These are phyloP conservation scores for Russula vinacea DNA, from an alignment of 768 basidiomycete species.

Conservation along the genomic window DNA sequence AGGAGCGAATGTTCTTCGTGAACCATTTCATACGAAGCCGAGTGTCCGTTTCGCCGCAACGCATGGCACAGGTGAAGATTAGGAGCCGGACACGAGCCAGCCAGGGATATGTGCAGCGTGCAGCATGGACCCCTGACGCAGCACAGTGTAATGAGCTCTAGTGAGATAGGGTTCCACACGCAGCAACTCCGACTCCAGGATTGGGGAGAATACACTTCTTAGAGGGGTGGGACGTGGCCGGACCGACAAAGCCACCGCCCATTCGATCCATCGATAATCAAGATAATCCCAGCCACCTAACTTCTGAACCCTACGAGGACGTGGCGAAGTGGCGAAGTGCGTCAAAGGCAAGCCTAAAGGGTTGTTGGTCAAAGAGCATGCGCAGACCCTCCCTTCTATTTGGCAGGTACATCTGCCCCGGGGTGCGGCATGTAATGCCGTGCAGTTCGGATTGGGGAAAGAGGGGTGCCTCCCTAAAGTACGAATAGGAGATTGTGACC, in stretches of 20 bases:
- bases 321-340: background rate
- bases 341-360: conserved; percentile 6
- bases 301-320: conserved; percentile 5
- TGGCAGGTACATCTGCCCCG: background rate
- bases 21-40: background rate
- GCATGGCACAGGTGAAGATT: background rate
- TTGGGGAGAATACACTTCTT: conserved; percentile 1
- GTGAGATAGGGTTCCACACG: background rate
- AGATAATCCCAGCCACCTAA: conserved; percentile 17
- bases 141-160: background rate
- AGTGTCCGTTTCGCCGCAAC: background rate
- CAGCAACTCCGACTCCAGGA: background rate
- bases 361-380: background rate
- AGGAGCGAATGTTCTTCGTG: background rate
- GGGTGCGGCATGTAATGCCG: conserved; percentile 6
- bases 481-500: conserved; percentile 12
- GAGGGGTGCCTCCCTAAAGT: conserved; percentile 6
- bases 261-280: conserved; percentile 25
- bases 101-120: background rate
- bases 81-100: background rate
- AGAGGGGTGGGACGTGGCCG: background rate
- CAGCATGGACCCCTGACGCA: conserved; percentile 6
- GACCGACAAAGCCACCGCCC: conserved; percentile 13
- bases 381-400: background rate
- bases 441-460: conserved; percentile 1